A percentile compares a stretch with the other conserved stretches of the same genome.
Evolutionary conservation across 805 yeast species (phyloP).

Genomic region (Candida sithepensis): DNA sequence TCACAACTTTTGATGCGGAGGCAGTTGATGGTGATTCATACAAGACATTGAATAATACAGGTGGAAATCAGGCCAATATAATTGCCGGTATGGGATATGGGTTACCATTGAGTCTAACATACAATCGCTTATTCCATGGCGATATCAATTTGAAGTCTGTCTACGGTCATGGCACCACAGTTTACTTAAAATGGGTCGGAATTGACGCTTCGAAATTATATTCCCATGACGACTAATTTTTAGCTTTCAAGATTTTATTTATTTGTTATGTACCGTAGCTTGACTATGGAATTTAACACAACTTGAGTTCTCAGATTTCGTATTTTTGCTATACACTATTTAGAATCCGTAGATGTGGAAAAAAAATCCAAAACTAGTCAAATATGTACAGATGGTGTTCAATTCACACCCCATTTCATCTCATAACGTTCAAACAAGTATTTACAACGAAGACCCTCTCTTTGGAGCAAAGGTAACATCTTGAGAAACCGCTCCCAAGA

Average conservation of each 20-base stretch:
- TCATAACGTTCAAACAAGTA: background rate
- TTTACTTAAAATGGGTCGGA: constrained; percentile 50
- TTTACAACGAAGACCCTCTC: constrained; percentile 27
- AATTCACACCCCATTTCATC: background rate
- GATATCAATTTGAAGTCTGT: constrained; percentile 63
- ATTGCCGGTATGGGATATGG: constrained; percentile 98
- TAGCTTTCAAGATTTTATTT: background rate
- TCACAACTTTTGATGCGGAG: constrained; percentile 63
- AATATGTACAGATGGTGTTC: background rate
- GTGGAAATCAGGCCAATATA: constrained; percentile 45
- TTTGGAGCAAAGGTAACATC: constrained; percentile 41
- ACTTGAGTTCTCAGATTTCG: background rate
- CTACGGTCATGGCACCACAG: constrained; percentile 78
- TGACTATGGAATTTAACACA: background rate
- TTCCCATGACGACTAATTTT: constrained; percentile 1
- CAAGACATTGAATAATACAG: constrained; percentile 61
- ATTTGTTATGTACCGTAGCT: background rate
- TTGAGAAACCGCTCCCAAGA: constrained; percentile 71
- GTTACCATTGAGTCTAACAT: constrained; percentile 75
- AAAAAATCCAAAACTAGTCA: too few species aligned
- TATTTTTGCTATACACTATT: too few species aligned
- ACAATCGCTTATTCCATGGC: constrained; percentile 72
- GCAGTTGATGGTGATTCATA: constrained; percentile 47
- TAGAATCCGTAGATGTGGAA: too few species aligned
- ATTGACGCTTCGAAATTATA: constrained; percentile 24